phyloP scores from a whole-genome alignment of 2,329 filamentous ascomycete genomes.

The Blumeria hordei region DNA sequence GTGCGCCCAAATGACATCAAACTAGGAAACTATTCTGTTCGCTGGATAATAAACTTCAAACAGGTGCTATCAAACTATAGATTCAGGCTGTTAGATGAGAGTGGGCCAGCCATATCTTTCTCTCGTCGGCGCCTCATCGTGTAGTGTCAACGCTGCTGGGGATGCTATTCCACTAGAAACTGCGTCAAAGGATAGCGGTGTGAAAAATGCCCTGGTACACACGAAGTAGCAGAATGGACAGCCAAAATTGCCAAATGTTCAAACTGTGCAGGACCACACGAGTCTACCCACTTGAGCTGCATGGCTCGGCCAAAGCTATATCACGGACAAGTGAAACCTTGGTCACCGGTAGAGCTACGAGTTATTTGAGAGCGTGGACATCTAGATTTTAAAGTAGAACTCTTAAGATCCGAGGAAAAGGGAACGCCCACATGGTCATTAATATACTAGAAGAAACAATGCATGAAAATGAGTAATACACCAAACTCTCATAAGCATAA shows the following conservation, averaged over 20 bases:
- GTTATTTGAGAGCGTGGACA: neutral
- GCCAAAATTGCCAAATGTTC: neutral
- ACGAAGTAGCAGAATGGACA: neutral
- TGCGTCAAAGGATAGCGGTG: neutral
- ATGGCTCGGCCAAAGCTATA: neutral
- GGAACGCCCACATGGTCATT: too few relatives aligned
- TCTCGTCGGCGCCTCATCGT: neutral
- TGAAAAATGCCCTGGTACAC: neutral
- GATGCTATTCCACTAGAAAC: neutral
- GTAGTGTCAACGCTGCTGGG: neutral
- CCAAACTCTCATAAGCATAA: too few relatives aligned
- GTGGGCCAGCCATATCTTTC: neutral
- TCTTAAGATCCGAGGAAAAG: too few relatives aligned
- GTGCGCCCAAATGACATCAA: neutral
- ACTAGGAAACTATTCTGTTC: neutral
- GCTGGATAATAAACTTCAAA: neutral
- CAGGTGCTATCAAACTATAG: neutral
- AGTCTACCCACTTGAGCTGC: neutral
- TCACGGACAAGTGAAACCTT: neutral
- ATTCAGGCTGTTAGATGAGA: neutral
- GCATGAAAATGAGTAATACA: too few relatives aligned
- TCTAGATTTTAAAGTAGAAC: neutral
- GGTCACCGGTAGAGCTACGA: neutral
- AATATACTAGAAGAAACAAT: too few relatives aligned
- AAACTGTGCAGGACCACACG: neutral